Conservation (phyloP, 176 grass and related monocot species). For the Triticum urartu region DNA sequence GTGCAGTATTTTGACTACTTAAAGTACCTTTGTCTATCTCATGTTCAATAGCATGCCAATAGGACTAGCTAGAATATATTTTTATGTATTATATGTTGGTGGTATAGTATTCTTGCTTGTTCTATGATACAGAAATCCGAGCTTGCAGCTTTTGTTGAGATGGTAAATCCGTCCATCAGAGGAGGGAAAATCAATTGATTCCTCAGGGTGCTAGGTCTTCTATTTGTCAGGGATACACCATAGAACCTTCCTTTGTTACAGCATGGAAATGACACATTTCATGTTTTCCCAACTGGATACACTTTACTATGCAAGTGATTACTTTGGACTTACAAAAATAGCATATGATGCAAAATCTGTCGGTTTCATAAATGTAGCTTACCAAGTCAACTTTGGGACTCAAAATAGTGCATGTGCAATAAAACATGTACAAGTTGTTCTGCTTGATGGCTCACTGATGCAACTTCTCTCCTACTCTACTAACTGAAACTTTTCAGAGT, state of each 20-base stretch:
- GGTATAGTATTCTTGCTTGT: constrained; percentile 6
- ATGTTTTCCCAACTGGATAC: constrained; percentile 33
- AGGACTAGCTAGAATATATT: neutral
- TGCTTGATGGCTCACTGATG: no score
- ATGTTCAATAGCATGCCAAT: neutral
- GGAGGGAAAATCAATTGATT: constrained; percentile 29
- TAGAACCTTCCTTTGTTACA: constrained; percentile 16
- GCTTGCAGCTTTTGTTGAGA: constrained; percentile 83
- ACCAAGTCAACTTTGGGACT: no score
- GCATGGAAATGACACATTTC: constrained; percentile 50
- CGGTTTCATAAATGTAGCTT: no score
- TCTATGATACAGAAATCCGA: constrained; percentile 73
- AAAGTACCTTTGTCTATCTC: neutral
- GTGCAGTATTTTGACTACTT: constrained; percentile 11
- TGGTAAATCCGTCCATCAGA: constrained; percentile 48
- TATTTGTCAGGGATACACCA: constrained; percentile 22
- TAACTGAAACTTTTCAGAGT: no score
- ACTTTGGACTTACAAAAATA: no score
- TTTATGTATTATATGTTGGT: constrained; percentile 5
- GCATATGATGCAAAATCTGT: no score
- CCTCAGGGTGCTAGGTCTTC: constrained; percentile 32
- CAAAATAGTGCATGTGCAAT: no score
- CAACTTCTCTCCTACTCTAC: no score
- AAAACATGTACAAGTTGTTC: no score
- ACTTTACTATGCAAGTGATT: no score